Percentiles rank a stretch among this genome's conserved stretches.
Evolutionary conservation across 148 eudicot genomes (phyloP).

Genomic region (Nepenthes mirabilis): DNA sequence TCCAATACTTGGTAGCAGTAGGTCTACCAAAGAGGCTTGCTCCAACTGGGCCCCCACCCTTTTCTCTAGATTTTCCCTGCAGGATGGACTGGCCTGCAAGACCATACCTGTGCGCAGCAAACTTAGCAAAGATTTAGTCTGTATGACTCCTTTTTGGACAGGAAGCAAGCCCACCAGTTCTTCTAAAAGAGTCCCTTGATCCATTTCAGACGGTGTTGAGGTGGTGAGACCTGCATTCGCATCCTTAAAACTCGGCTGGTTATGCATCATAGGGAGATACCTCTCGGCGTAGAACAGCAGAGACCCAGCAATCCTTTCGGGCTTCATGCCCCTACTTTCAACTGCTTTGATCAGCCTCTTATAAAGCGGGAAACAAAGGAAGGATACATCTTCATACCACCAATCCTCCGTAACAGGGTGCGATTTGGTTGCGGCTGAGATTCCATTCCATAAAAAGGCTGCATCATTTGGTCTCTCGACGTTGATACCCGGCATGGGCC

Average conservation of each 20-base stretch:
- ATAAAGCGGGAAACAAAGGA: slow-evolving; percentile 38
- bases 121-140: slow-evolving; percentile 35
- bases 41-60: slow-evolving; percentile 48
- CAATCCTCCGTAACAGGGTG: slow-evolving; percentile 33
- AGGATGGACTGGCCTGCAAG: slow-evolving; percentile 37
- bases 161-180: slow-evolving; percentile 56
- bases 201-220: slow-evolving; percentile 29
- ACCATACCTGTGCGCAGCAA: slow-evolving; percentile 48
- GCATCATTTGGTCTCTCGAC: slow-evolving; percentile 14
- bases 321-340: slow-evolving; percentile 47
- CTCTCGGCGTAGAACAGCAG: slow-evolving; percentile 38
- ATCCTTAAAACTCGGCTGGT: slow-evolving; percentile 13
- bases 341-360: slow-evolving; percentile 46
- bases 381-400: slow-evolving; percentile 67
- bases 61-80: slow-evolving; percentile 50
- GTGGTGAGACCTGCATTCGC: slow-evolving; percentile 2
- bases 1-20: slow-evolving; percentile 49
- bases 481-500: slow-evolving; percentile 25
- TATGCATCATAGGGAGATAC: slow-evolving; percentile 32
- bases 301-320: slow-evolving; percentile 48
- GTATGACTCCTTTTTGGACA: slow-evolving; percentile 41
- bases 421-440: slow-evolving; percentile 16
- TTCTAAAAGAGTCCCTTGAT: slow-evolving; percentile 47
- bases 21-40: slow-evolving; percentile 46
- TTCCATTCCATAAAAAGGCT: slow-evolving; percentile 39